phyloP scores from a whole-genome alignment of 78 protist genomes.

The Dictyostelium brefeldianum region DNA sequence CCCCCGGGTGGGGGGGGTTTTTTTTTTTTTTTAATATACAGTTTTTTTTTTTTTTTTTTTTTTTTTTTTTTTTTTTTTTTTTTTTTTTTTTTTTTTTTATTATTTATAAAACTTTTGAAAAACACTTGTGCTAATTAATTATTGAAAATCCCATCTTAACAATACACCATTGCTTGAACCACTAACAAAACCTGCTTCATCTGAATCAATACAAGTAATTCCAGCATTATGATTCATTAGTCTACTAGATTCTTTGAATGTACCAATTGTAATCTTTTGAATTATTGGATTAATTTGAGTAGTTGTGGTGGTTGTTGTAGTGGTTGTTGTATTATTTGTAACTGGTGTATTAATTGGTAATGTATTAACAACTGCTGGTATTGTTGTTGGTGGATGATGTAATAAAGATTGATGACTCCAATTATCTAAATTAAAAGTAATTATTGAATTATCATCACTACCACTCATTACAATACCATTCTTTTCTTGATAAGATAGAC shows the following conservation, averaged over 20 bases:
- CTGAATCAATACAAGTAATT: slow-evolving; percentile 62
- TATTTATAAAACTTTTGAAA: too few relatives aligned
- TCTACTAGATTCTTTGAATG: slow-evolving; percentile 6
- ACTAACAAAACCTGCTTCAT: slow-evolving; percentile 56
- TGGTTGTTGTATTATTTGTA: neutral
- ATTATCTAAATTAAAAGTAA: slow-evolving; percentile 21
- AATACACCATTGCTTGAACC: slow-evolving; percentile 42
- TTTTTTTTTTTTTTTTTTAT: too few relatives aligned
- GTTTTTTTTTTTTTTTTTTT: too few relatives aligned
- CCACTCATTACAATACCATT: slow-evolving; percentile 60
- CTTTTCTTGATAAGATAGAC: slow-evolving; percentile 50
- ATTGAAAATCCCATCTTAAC: slow-evolving; percentile 55
- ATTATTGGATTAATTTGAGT: neutral
- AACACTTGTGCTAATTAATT: too few relatives aligned
- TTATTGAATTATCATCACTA: slow-evolving; percentile 46
- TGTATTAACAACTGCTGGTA: neutral
- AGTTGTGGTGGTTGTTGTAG: neutral
- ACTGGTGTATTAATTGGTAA: neutral
- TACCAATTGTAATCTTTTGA: slow-evolving; percentile 28
- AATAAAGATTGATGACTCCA: neutral
- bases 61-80: too few relatives aligned
- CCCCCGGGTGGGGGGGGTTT: too few relatives aligned
- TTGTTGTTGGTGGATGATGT: neutral
- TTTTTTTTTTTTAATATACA: too few relatives aligned
- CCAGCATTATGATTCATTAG: neutral